A percentile compares a stretch with the other conserved stretches of the same genome.
Conservation (phyloP, 202 grass and related monocot genomes). For the Alloteropsis angusta region DNA sequence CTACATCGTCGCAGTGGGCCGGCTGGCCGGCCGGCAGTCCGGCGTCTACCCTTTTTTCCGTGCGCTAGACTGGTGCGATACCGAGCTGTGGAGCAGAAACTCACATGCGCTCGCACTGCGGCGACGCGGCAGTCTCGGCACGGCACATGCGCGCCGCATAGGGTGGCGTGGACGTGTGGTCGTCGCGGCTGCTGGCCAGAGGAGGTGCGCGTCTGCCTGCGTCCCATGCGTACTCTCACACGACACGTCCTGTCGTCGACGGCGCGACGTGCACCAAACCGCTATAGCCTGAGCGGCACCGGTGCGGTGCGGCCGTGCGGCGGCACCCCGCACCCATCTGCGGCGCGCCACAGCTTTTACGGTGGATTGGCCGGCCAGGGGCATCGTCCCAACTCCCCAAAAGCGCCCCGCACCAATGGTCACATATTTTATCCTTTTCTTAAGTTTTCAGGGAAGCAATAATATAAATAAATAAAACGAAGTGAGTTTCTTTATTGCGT, state of each 20-base stretch:
- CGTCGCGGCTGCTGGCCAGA: neutral
- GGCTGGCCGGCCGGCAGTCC: neutral
- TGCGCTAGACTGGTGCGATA: neutral
- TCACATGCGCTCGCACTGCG: neutral
- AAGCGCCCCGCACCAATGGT: neutral
- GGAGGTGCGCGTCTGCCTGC: neutral
- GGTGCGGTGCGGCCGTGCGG: neutral
- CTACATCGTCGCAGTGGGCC: neutral
- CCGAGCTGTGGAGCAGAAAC: conserved; percentile 16
- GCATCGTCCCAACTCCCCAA: neutral
- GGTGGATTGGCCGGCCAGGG: neutral
- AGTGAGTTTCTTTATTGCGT: neutral
- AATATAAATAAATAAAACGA: neutral
- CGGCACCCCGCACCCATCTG: neutral
- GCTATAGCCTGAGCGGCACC: too few relatives aligned
- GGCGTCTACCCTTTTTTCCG: neutral
- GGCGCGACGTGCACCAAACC: neutral
- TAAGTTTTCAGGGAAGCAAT: neutral
- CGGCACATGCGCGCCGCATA: neutral
- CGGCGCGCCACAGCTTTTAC: neutral
- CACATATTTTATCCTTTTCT: neutral
- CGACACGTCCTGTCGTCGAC: neutral
- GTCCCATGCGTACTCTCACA: neutral
- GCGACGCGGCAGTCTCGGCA: too few relatives aligned
- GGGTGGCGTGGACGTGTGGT: neutral